Evolutionary conservation across 1,284 basidiomycete genomes (phyloP), one percentile per base, ranked within the genome.

Genomic region (Microbotryum saponariae): DNA sequence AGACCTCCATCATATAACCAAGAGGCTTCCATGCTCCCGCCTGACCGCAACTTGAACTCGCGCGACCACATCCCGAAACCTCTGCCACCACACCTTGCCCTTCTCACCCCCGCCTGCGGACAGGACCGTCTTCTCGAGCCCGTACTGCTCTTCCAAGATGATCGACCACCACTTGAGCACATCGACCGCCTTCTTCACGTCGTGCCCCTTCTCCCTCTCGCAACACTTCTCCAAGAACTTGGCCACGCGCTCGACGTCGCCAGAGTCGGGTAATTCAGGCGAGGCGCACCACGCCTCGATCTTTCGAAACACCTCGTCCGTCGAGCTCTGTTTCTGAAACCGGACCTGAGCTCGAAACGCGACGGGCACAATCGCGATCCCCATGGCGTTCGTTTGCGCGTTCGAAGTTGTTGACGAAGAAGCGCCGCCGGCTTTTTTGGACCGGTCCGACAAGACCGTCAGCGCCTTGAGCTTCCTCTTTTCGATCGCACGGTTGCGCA

Each of bases 161-260:
- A 66, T 63, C 52, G 66, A 70, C 89, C 90, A 91, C 84, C 86
- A 91, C 71, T 81, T 84, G 77, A 90, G 78, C 25, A 89, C 81
- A 31, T 80, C 81, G 4, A 85, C 74, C 45, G 83, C 86, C 64
- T 81, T 82, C 74, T 86, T 85, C 51, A 88, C 74, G 0, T 86
- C 86, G 18, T 78, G 79, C 69, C 87, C 82, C 5, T 81, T 80
- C 59, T 78, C 79, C 56, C 72, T 69, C 46, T 70, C 66, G 3
- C 78, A 83, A 63, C 82, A 84, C 67, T 82, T 82, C 54, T 84
- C 77, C 51, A 92, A 74, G 71, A 84, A 92, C 59, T 81, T 83
- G 16, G 79, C 78, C 59, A 93, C 85, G 67, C 83, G 84, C 27
- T 83, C 82, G 3, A 89, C 80, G 63, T 78, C 76, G 59, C 84